Conservation (phyloP, 306 rosid genomes). For the Vigna unguiculata region DNA sequence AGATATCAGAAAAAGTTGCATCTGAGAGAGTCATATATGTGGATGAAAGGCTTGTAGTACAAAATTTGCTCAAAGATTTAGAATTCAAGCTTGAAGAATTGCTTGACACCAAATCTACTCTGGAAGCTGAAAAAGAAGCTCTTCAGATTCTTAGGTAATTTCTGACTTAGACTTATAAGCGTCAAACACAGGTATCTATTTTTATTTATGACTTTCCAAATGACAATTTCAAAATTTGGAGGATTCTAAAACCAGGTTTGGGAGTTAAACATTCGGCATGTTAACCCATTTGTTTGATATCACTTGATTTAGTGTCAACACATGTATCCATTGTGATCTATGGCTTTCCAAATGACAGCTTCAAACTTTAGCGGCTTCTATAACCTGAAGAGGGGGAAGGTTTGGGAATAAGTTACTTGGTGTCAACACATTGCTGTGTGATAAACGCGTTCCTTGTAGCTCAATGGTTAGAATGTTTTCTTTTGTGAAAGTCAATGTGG, state of each 20-base stretch:
- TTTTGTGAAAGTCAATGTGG: neutral
- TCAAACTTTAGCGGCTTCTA: slow-evolving; percentile 11
- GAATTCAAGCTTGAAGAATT: slow-evolving; percentile 65
- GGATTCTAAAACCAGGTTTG: too few species aligned
- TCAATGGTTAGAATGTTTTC: slow-evolving; percentile 2
- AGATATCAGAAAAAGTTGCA: slow-evolving; percentile 74
- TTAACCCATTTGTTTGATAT: slow-evolving; percentile 21
- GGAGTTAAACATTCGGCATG: neutral
- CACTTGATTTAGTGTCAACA: slow-evolving; percentile 25
- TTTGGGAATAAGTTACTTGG: slow-evolving; percentile 7
- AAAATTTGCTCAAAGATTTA: slow-evolving; percentile 56
- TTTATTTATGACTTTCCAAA: too few species aligned
- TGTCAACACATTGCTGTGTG: neutral
- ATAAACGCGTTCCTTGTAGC: neutral
- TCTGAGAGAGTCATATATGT: slow-evolving; percentile 63
- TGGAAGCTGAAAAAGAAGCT: slow-evolving; percentile 95
- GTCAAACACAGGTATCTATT: too few species aligned
- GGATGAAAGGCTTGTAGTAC: slow-evolving; percentile 68
- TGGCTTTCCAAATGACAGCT: slow-evolving; percentile 31
- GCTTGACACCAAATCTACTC: slow-evolving; percentile 75
- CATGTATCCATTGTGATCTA: slow-evolving; percentile 25
- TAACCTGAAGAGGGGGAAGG: neutral
- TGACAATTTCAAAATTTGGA: too few species aligned
- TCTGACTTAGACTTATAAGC: neutral
- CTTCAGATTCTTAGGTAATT: slow-evolving; percentile 81